A percentile compares a stretch with the other conserved stretches of the same genome.
Evolutionary conservation across 2,329 filamentous ascomycete genomes (phyloP).

Genomic region (Aspergillus arachidicola): DNA sequence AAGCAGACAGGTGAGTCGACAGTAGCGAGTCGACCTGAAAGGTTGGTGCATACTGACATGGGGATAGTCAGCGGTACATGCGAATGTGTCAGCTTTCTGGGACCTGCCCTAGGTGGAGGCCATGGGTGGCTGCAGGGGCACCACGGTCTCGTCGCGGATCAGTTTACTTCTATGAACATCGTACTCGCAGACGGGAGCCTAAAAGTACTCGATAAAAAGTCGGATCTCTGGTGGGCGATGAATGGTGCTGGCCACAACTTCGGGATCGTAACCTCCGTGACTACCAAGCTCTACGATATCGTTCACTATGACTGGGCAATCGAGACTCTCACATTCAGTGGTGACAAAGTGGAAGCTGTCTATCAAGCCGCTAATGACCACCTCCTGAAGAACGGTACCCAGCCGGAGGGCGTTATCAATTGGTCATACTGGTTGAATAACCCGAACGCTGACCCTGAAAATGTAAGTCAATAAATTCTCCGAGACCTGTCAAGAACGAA

Average conservation of each 20-base stretch:
- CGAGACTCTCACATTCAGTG: slow-evolving; percentile 49
- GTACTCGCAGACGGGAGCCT: slow-evolving; percentile 55
- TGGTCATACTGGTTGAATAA: slow-evolving; percentile 45
- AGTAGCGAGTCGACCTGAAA: too few relatives aligned
- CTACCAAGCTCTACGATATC: slow-evolving; percentile 52
- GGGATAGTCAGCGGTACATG: slow-evolving; percentile 52
- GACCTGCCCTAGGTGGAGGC: slow-evolving; percentile 60
- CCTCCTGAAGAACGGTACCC: slow-evolving; percentile 47
- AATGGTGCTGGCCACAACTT: slow-evolving; percentile 62
- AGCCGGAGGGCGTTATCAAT: slow-evolving; percentile 51
- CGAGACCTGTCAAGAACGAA: rapidly evolving
- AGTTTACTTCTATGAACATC: slow-evolving; percentile 55
- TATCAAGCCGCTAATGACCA: slow-evolving; percentile 52
- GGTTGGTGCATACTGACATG: neutral
- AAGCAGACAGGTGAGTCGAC: slow-evolving; percentile 46
- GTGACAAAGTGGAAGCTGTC: slow-evolving; percentile 53
- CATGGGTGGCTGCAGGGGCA: slow-evolving; percentile 58
- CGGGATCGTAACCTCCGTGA: slow-evolving; percentile 56
- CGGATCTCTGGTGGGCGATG: slow-evolving; percentile 61
- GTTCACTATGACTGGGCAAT: slow-evolving; percentile 40
- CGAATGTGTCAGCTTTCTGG: slow-evolving; percentile 53
- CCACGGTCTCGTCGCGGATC: slow-evolving; percentile 57
- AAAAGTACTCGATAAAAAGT: slow-evolving; percentile 41
- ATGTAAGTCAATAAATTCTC: slow-evolving; percentile 16
- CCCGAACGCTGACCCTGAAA: slow-evolving; percentile 26